A percentile compares a stretch with the other conserved stretches of the same genome.
Conservation (phyloP, 441 rosid species). For the Pelargonium australe region DNA sequence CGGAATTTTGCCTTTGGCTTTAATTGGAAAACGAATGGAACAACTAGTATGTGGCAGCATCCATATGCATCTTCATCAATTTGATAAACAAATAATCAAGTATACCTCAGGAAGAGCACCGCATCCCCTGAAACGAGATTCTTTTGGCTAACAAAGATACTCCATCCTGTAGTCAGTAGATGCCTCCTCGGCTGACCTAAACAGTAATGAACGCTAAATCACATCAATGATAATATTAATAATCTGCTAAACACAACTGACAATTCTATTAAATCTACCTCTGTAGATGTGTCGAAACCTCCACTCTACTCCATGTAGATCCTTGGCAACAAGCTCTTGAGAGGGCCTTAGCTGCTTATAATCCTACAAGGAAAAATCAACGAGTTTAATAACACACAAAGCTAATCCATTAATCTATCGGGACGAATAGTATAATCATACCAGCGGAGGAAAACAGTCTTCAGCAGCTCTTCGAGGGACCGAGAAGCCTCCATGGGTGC, state of each 20-base stretch:
- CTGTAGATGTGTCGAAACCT: conserved; percentile 89
- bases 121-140: conserved; percentile 90
- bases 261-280: conserved; percentile 37
- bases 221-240: too few species aligned
- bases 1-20: neutral
- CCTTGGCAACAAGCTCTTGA: conserved; percentile 90
- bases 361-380: conserved; percentile 42
- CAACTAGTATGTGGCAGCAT: neutral
- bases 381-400: neutral
- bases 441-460: conserved; percentile 85
- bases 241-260: neutral
- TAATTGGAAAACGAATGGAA: neutral
- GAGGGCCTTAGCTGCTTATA: conserved; percentile 86
- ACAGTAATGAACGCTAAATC: conserved; percentile 11
- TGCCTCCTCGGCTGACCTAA: conserved; percentile 97
- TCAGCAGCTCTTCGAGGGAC: conserved; percentile 89
- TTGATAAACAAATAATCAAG: neutral
- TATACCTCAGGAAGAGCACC: conserved; percentile 78
- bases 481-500: conserved; percentile 96
- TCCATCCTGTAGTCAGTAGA: conserved; percentile 96
- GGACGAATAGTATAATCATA: conserved; percentile 21
- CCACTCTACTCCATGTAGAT: conserved; percentile 91
- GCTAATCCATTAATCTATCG: conserved; percentile 1
- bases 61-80: neutral
- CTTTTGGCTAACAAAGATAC: conserved; percentile 84